These are phyloP conservation scores for Trichoderma sp. DNA, from an alignment of 2,329 filamentous ascomycete genomes.

Conservation along the genomic window DNA sequence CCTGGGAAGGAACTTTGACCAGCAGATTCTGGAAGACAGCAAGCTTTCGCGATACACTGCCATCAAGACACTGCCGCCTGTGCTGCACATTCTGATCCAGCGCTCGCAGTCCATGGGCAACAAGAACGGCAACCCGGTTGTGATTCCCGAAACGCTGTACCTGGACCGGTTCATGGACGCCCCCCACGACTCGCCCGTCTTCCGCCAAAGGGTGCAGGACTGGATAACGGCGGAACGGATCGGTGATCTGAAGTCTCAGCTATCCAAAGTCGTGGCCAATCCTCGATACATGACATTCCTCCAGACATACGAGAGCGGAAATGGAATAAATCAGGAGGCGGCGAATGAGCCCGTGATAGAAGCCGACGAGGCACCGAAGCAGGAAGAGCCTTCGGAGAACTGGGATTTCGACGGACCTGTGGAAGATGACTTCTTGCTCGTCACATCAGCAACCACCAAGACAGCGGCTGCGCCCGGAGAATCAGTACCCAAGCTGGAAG, in stretches of 20 bases:
- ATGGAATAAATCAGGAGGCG: slow-evolving; percentile 28
- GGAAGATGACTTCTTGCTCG: slow-evolving; percentile 42
- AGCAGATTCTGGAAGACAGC: slow-evolving; percentile 70
- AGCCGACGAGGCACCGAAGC: slow-evolving; percentile 14
- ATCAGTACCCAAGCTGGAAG: slow-evolving; percentile 26
- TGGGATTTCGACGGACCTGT: slow-evolving; percentile 47
- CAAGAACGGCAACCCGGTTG: slow-evolving; percentile 77
- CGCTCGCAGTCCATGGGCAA: slow-evolving; percentile 72
- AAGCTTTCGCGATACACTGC: slow-evolving; percentile 67
- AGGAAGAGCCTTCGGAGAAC: slow-evolving; percentile 11
- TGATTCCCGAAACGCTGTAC: slow-evolving; percentile 79
- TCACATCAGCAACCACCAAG: slow-evolving; percentile 31
- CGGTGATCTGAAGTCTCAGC: slow-evolving; percentile 52
- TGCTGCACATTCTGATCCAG: slow-evolving; percentile 88
- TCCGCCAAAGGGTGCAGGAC: slow-evolving; percentile 65
- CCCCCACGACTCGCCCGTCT: slow-evolving; percentile 60
- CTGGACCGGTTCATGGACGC: slow-evolving; percentile 86
- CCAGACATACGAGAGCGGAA: slow-evolving; percentile 35
- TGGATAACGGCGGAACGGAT: slow-evolving; percentile 76
- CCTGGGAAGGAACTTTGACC: slow-evolving; percentile 82
- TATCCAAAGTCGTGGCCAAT: slow-evolving; percentile 36
- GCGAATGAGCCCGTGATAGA: not conserved
- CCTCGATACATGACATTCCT: slow-evolving; percentile 37
- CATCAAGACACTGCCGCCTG: slow-evolving; percentile 75
- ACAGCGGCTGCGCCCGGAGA: not conserved